Evolutionary conservation across 805 yeast species (phyloP).

Genomic region (Ogataea chonburiensis): DNA sequence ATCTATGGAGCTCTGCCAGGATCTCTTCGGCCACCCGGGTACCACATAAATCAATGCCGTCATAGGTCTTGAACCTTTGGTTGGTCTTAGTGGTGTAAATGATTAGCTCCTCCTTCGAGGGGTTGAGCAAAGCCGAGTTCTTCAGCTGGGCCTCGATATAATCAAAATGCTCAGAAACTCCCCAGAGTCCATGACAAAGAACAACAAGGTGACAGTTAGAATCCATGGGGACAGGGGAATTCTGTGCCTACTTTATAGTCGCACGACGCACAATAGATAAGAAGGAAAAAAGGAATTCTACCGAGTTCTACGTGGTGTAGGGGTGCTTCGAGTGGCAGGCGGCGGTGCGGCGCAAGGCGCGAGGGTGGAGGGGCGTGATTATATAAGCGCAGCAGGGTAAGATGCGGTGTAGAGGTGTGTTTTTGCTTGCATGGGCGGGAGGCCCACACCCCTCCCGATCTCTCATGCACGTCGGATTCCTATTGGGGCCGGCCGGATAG

Average conservation of each 20-base stretch:
- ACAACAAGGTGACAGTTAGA: conserved; percentile 53
- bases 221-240: conserved; percentile 10
- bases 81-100: conserved; percentile 58
- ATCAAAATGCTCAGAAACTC: conserved; percentile 64
- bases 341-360: background rate
- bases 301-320: conserved; percentile 8
- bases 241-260: conserved; percentile 3
- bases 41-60: conserved; percentile 86
- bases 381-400: too few species aligned
- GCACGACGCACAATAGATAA: conserved; percentile 7
- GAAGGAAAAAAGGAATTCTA: conserved; percentile 1
- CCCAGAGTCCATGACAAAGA: conserved; percentile 70
- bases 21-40: conserved; percentile 71
- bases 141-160: conserved; percentile 53
- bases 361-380: too few species aligned
- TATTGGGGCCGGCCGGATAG: too few species aligned
- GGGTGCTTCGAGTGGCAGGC: background rate
- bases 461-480: conserved; percentile 9
- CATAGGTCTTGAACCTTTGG: conserved; percentile 75
- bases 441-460: too few species aligned
- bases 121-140: conserved; percentile 27
- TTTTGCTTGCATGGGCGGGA: too few species aligned
- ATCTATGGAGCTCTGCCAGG: conserved; percentile 35
- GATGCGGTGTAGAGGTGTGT: too few species aligned
- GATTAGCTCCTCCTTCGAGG: conserved; percentile 30